Base-by-base conservation (phyloP, 352 stramenopile genomes). In the Pythium phragmitis region DNA sequence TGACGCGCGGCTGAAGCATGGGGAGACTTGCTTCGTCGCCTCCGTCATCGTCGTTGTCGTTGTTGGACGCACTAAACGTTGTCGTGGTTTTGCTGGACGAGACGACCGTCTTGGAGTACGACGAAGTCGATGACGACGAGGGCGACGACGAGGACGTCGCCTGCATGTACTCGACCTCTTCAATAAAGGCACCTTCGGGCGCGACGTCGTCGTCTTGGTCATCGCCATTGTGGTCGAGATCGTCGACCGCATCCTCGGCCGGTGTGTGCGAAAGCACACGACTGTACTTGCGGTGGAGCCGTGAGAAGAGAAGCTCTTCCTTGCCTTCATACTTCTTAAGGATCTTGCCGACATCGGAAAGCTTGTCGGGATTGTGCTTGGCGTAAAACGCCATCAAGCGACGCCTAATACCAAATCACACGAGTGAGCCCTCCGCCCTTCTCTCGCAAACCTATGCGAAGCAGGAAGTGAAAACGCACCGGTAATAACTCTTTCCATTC, bases 221-320 rank as follows among this genome's bases (percentile, higher is more conserved):
- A 48, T 77, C 57, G 56, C 79, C 78, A 49, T 88, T 67, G 68
- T 82, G 72, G 45, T 92, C 77, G 28, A 90, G 50, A n/a, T 79
- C 63, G 23, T 67, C 62, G 7, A 68, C 67, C 0, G 53, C 62
- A 14, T 58, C 63, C n/a, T 74, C 67, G 13, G 49, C 63, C 0
- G 57, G 14, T 47, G 53, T 57, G 63, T 70, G 63, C 33, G 80
- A 83, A 33, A 91, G 51, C 14, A 78, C 76, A 37, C 57, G 57
- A 46, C 88, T 88, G 70, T 94, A 94, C 65, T 94, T 94, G 57
- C 81, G 75, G 51, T 92, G 81, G 53, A 94, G 60, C 8, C 84
- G 74, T 57, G 74, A 72, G 51, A 92, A 94, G 42, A 94, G 62
- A 37, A 93, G 67, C 53, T 94, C 79, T 63, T 94, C 84, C 53